Evolutionary conservation across 495 filamentous ascomycete species (phyloP), one percentile per base, ranked within the genome.

Genomic region (Xylaria bambusicola): DNA sequence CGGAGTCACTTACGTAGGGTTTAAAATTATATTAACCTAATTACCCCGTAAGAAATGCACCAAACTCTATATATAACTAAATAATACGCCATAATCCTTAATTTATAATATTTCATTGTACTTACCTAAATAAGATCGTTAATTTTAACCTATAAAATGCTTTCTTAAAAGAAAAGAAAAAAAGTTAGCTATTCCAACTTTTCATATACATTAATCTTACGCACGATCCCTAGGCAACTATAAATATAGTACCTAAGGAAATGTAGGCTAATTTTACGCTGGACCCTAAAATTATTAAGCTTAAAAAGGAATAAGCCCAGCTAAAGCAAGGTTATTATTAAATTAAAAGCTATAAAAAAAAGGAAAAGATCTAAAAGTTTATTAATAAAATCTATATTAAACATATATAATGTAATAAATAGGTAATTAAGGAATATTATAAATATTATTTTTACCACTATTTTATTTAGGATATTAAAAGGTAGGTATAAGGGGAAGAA

Each of bases 391-490:
- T 67, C 24, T 54, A 50, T 36, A 55, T 27, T 17, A 65, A 62
- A 38, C 31, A 49, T 45, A 47, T 17, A 27, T 27, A 65, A 46
- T 52, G 60, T 12, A 55, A 58, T 17, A 62, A 58, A 21, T 20
- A 36, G n/a, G 29, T 68, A 23, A 2, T 24, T 38, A 44, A 23
- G 31, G 58, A 58, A 21, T 72, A 70, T 58, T 45, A 58, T 18
- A 54, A 60, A 17, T 9, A 67, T 42, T 70, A 65, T 58, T 70
- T 67, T 42, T 53, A 66, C 52, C 62, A 64, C 52, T 58, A 65
- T 38, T 65, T 61, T 31, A 66, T 63, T 8, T 64, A 57, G 68
- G 67, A 70, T 51, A 66, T 72, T 58, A 63, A 70, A 60, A 66
- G 48, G 42, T 52, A 70, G 36, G 56, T 38, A 21, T 29, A 33